phyloP scores from a whole-genome alignment of 75 land plant genomes.

The Sequoia sempervirens region DNA sequence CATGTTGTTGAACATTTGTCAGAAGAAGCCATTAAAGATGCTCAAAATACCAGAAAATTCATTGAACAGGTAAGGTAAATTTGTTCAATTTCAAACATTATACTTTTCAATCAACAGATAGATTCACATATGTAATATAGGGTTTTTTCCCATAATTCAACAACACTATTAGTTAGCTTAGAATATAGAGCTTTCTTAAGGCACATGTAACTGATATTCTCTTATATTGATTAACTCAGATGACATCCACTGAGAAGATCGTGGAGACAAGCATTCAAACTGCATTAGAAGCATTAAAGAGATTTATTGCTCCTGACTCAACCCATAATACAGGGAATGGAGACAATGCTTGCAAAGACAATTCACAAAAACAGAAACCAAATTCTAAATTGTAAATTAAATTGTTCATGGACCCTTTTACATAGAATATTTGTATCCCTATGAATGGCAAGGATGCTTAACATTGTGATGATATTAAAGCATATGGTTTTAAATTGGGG shows the following conservation, averaged over 20 bases:
- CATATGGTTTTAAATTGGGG: too few species aligned
- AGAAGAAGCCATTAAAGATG: neutral
- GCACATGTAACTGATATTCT: neutral
- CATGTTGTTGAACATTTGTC: conserved; percentile 9
- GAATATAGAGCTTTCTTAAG: too few species aligned
- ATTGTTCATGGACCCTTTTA: neutral
- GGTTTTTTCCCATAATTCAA: too few species aligned
- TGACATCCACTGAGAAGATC: conserved; percentile 1
- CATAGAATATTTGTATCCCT: too few species aligned
- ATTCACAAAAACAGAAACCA: neutral
- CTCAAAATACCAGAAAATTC: neutral
- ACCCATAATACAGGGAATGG: neutral
- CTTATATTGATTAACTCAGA: neutral
- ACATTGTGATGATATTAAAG: too few species aligned
- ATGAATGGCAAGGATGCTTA: too few species aligned
- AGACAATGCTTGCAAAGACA: neutral
- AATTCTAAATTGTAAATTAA: neutral
- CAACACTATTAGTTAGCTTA: too few species aligned
- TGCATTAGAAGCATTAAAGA: neutral
- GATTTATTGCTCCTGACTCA: neutral
- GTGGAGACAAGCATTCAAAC: neutral
- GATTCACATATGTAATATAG: too few species aligned
- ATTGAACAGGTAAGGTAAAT: neutral
- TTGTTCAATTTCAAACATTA: neutral
- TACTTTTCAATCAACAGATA: neutral